Evolutionary conservation across 176 grass and related monocot genomes (phyloP).

Genomic region (Tuctoria greenei): DNA sequence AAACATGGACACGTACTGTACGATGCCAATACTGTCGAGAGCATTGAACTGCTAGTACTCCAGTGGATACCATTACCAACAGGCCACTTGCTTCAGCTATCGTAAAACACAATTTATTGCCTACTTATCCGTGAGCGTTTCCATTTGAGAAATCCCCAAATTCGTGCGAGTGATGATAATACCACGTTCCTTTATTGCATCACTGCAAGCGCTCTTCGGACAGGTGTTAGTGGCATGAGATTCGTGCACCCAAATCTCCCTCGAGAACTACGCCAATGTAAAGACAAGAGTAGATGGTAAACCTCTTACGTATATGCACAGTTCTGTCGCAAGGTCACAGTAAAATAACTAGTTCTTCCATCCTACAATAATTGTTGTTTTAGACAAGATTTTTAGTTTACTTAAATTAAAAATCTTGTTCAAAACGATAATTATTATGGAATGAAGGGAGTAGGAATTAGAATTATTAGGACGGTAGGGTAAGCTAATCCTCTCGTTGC

Average conservation of each 20-base stretch:
- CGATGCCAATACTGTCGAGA: background rate
- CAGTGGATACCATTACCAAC: background rate
- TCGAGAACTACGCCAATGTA: background rate
- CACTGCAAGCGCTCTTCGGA: background rate
- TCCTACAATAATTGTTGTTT: too few relatives aligned
- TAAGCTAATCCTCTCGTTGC: slow-evolving; percentile 9
- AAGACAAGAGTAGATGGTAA: background rate
- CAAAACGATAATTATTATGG: too few relatives aligned
- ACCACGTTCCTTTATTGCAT: background rate
- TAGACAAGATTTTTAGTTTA: too few relatives aligned
- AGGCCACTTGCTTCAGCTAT: background rate
- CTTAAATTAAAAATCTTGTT: too few relatives aligned
- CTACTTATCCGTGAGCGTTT: too few relatives aligned
- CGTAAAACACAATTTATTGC: slow-evolving; percentile 3
- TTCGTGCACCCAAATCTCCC: slow-evolving; percentile 15
- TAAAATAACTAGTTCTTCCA: background rate
- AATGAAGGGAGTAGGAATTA: too few relatives aligned
- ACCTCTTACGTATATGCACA: background rate
- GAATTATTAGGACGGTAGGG: slow-evolving; percentile 15
- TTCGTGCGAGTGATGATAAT: background rate
- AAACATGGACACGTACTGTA: slow-evolving; percentile 24
- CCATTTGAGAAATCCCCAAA: background rate
- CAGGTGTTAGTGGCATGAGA: slow-evolving; percentile 3
- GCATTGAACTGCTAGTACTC: slow-evolving; percentile 9
- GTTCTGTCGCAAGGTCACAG: slow-evolving; percentile 5